Evolutionary conservation across 257 asterid species (phyloP).

Genomic region (Solanum bulbocastanum): DNA sequence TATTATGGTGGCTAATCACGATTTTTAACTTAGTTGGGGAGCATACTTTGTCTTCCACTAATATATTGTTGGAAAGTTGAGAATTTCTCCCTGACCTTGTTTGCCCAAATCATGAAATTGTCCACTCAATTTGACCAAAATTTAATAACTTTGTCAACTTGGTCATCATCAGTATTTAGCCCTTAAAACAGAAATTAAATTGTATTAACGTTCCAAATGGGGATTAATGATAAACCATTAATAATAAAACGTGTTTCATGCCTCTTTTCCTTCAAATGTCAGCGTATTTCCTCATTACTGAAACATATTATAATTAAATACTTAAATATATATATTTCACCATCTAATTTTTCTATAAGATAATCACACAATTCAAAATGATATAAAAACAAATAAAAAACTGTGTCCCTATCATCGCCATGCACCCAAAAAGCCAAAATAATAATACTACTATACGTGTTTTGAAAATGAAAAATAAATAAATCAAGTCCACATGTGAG

Average conservation of each 20-base stretch:
- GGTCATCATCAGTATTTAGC: background rate
- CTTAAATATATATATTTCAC: too few species aligned
- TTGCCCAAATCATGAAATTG: background rate
- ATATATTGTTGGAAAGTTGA: background rate
- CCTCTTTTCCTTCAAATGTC: background rate
- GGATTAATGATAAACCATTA: background rate
- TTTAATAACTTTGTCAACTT: background rate
- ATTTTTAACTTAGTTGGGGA: background rate
- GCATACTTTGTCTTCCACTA: background rate
- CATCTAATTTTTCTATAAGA: too few species aligned
- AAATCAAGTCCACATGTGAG: background rate
- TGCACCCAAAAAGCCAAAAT: too few species aligned
- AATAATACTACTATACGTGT: background rate
- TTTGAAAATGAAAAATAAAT: background rate
- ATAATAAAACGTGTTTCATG: background rate
- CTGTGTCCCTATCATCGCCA: too few species aligned
- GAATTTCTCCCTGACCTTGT: background rate
- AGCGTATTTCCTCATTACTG: background rate
- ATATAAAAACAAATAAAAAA: too few species aligned
- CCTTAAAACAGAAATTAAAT: background rate
- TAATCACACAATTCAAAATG: too few species aligned
- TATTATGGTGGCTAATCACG: background rate
- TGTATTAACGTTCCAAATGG: background rate
- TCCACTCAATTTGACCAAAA: background rate
- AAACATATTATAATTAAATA: too few species aligned